These are phyloP conservation scores for Sclerotinia subarctica DNA, from an alignment of 2,329 filamentous ascomycete genomes.

Conservation along the genomic window DNA sequence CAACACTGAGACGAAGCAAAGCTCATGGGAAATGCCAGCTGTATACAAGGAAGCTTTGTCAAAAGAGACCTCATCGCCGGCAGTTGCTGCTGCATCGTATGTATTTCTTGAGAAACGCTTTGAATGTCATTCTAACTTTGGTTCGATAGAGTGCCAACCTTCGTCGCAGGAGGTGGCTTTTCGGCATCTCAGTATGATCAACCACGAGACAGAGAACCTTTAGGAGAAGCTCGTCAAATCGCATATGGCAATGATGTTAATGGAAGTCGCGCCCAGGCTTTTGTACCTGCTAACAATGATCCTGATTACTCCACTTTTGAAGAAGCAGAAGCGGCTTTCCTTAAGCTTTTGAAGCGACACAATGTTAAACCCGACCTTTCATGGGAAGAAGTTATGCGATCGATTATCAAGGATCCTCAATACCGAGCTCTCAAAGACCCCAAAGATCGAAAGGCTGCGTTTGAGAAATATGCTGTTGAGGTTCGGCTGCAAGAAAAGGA, in stretches of 20 bases:
- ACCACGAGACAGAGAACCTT: slow-evolving; percentile 41
- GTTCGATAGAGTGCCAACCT: slow-evolving; percentile 39
- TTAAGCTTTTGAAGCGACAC: slow-evolving; percentile 80
- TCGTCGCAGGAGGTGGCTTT: slow-evolving; percentile 45
- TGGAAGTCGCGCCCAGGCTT: slow-evolving; percentile 50
- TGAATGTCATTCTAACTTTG: slow-evolving; percentile 21
- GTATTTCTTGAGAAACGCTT: slow-evolving; percentile 29
- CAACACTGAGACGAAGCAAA: slow-evolving; percentile 86
- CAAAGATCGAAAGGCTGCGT: slow-evolving; percentile 82
- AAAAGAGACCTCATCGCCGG: slow-evolving; percentile 46
- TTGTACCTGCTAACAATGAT: slow-evolving; percentile 63
- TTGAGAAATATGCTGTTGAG: slow-evolving; percentile 92
- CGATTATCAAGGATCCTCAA: slow-evolving; percentile 84
- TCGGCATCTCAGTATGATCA: slow-evolving; percentile 36
- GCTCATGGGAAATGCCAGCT: slow-evolving; percentile 92
- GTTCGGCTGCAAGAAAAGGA: slow-evolving; percentile 90
- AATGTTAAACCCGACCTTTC: slow-evolving; percentile 88
- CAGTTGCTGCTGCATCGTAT: slow-evolving; percentile 45
- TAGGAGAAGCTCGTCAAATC: slow-evolving; percentile 57
- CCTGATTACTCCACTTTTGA: slow-evolving; percentile 77
- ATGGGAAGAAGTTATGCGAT: slow-evolving; percentile 86
- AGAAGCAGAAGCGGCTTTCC: slow-evolving; percentile 89
- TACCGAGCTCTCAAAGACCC: slow-evolving; percentile 92
- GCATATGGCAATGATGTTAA: slow-evolving; percentile 53
- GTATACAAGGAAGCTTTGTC: slow-evolving; percentile 73